phyloP scores from a whole-genome alignment of 306 rosid genomes.

The Malus domestica region DNA sequence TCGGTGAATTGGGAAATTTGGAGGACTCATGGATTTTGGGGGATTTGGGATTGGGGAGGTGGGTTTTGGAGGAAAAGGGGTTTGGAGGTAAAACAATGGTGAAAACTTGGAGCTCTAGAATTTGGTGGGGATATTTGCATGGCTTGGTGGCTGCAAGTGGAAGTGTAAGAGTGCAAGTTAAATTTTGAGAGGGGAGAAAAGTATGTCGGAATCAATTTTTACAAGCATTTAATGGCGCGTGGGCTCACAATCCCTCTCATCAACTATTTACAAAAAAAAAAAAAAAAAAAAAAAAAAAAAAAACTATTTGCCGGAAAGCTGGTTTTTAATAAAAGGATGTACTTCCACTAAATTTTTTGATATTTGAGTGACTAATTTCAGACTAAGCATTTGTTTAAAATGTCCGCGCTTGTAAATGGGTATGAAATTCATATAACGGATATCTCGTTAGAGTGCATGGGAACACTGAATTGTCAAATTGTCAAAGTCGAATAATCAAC shows the following conservation, averaged over 20 bases:
- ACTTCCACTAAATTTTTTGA: not conserved
- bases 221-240: not conserved
- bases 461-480: not conserved
- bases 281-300: too few species aligned
- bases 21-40: not conserved
- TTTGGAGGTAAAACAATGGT: not conserved
- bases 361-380: not conserved
- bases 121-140: not conserved
- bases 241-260: not conserved
- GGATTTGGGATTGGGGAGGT: not conserved
- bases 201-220: not conserved
- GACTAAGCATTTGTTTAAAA: too few species aligned
- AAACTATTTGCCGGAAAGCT: not conserved
- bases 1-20: not conserved
- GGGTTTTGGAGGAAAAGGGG: not conserved
- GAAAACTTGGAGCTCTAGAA: not conserved
- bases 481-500: too few species aligned
- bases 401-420: too few species aligned
- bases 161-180: not conserved
- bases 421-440: not conserved
- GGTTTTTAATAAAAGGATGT: too few species aligned
- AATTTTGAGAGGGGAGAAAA: not conserved
- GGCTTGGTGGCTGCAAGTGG: not conserved
- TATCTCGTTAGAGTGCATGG: not conserved
- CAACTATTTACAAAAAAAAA: too few species aligned